Evolutionary conservation across 2,329 filamentous ascomycete species (phyloP), one percentile per base, ranked within the genome.

Genomic region (Fusarium praegraminearum): DNA sequence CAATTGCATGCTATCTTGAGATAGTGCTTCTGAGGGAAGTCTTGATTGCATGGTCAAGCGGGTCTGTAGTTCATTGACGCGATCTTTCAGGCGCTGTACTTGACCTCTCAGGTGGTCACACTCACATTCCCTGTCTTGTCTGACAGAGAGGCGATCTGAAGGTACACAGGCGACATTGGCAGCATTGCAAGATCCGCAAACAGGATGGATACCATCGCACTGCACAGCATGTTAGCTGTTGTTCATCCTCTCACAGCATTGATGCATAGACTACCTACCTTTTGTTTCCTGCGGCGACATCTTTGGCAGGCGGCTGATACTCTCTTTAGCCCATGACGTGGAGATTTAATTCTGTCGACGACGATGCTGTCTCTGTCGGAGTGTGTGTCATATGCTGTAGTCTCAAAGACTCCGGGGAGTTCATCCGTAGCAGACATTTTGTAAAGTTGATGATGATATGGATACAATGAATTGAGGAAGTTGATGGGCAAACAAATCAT

Each of bases 211-310:
- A 18, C 71, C 71, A 43, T 73, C 71, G 40, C 71, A 73, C 71
- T 73, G 28, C 5, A 24, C 26, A 43, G 13, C 20, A 10, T 24
- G 43, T 57, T 18, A 62, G 41, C 22, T 16, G 20, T 32, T 20
- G 46, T 11, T 20, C 24, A 8, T 12, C 13, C 9, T 38, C 12
- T 3, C 13, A 28, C 18, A 4, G 10, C 13, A 3, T 26, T 4
- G n/a, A 22, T n/a, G 24, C 32, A 44, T 12, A 30, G 35, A 20
- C 18, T 22, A 9, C 68, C 18, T 64, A 64, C 67, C 53, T 73
- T 73, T 56, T 72, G 68, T 38, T 73, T 73, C 18, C 71, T 63
- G 9, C 71, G 66, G 7, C 71, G 71, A 11, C 71, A 73, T 58
- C 71, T 55, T 32, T 73, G 65, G 16, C 71, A 73, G 1, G 71